Base-by-base conservation (phyloP, 495 filamentous ascomycete genomes). In the Evansstolkia leycettana region DNA sequence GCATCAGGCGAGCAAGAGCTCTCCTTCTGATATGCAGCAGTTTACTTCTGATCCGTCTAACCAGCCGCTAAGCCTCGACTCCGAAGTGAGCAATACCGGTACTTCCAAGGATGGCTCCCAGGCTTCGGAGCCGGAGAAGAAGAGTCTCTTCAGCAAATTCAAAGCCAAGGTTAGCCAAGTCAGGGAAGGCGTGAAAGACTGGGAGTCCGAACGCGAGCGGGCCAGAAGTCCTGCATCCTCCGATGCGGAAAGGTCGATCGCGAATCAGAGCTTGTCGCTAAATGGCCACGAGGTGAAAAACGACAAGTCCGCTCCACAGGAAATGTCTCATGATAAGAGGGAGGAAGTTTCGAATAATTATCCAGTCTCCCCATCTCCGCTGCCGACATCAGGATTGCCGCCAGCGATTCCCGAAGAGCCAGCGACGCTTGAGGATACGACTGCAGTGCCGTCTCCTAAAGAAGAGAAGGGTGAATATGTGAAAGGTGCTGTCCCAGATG, bases 81-180 rank as follows among this genome's bases (percentile, higher is more conserved):
- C 57, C n/a, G 54, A 56, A 47, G 44, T 55, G 36, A 52, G 42
- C 44, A 54, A 41, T 43, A 43, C 42, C 41, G 52, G 55, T 29
- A 57, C 52, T 34, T 45, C 44, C 24, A 55, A 57, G 31, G 49
- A 56, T 33, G 38, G 43, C 20, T 64, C 39, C 41, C 45, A 34
- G 38, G 62, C 50, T 47, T 62, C 58, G 48, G 69, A 64, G 55
- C 72, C 53, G 14, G 70, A 76, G 51, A 67, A 69, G 41, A 82
- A 75, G 41, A 80, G 82, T n/a, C 68, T 85, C 4, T 69, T 92
- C 32, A 78, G 75, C 11, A 93, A 88, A 72, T 72, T 94, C 43
- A 83, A 83, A 50, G 79, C 76, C 42, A 93, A 90, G 58, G 75
- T 90, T 27, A 72, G 79, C 12, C 82, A 87, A 45, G 73, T 76